Base-by-base conservation (phyloP, 2,329 filamentous ascomycete species). In the Talaromyces sp. region DNA sequence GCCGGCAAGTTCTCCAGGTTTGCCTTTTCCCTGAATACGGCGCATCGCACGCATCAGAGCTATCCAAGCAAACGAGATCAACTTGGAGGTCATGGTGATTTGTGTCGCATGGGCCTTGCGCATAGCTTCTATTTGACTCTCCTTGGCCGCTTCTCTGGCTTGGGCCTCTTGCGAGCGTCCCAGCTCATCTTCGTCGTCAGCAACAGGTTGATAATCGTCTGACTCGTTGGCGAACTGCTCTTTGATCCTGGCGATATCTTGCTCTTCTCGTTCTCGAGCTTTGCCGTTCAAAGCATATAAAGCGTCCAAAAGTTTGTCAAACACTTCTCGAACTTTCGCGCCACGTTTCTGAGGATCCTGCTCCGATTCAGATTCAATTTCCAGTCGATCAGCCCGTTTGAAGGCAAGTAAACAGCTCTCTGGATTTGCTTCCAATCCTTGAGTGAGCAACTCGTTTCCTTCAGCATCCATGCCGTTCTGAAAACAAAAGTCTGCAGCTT, bases 61-160 rank as follows among this genome's bases (percentile, higher is more conserved):
- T 73, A 98, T 96, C 95, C 95, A 99, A 4, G 93, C 89, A 72
- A 92, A 93, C 0, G 95, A 96, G 63, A 99, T 89, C 1, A 92
- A 94, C 71, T 90, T 89, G 49, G 90, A 94, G 24, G 98, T 84
- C 16, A 90, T 83, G 33, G 90, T 88, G 39, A 89, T 87, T 73
- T 97, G 92, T 5, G 86, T 85, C 8, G 87, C 86, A 73, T 91
- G 90, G 11, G 88, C 88, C 66, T 90, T 86, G 72, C 84, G 82
- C 50, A 88, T 82, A 6, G 82, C 82, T 62, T 86, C 82, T 50
- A 89, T 82, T 69, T 88, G 84, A 19, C 76, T 76, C 43, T 84
- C 79, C 65, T 86, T 82, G 24, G 83, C 80, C 2, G 83, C 82
- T 66, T 86, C 83, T 68, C 76, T 78, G 16, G 79, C 79, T 62